These are phyloP conservation scores for Microthyrium microscopicum DNA, from an alignment of 2,329 filamentous ascomycete species.

Conservation along the genomic window DNA sequence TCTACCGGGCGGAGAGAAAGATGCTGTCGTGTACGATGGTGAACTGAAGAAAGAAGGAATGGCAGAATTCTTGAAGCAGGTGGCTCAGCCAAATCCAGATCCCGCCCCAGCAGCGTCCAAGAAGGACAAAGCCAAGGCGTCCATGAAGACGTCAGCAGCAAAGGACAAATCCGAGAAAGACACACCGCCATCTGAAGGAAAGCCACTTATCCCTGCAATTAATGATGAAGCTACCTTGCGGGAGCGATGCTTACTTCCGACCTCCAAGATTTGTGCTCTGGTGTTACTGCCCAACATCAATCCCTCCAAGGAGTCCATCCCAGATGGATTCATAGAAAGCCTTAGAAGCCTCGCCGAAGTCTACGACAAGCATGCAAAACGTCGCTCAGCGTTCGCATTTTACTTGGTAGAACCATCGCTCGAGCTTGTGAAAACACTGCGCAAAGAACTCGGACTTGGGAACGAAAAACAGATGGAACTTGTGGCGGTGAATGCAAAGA, in stretches of 20 bases:
- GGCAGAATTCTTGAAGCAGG: constrained; percentile 66
- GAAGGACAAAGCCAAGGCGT: constrained; percentile 21
- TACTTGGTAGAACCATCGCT: constrained; percentile 54
- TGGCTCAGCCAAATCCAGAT: constrained; percentile 63
- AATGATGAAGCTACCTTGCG: not conserved
- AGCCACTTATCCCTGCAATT: not conserved
- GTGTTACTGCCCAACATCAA: not conserved
- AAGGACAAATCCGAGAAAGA: constrained; percentile 30
- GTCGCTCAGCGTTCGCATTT: constrained; percentile 63
- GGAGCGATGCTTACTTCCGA: not conserved
- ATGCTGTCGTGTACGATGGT: constrained; percentile 59
- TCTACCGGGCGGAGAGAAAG: constrained; percentile 52
- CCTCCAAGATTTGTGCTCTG: not conserved
- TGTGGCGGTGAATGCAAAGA: constrained; percentile 69
- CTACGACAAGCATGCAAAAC: constrained; percentile 54
- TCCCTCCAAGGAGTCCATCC: not conserved
- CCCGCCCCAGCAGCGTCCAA: constrained; percentile 35
- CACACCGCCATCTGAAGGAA: too few relatives aligned
- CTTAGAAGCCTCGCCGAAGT: constrained; percentile 48
- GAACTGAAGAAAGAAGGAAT: constrained; percentile 74
- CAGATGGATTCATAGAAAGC: constrained; percentile 8
- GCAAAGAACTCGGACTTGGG: constrained; percentile 44
- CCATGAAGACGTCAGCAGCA: constrained; percentile 15
- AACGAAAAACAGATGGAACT: constrained; percentile 44
- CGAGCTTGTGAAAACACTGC: constrained; percentile 36